phyloP scores from a whole-genome alignment of 352 stramenopile species.

The Phytophthora litchii region DNA sequence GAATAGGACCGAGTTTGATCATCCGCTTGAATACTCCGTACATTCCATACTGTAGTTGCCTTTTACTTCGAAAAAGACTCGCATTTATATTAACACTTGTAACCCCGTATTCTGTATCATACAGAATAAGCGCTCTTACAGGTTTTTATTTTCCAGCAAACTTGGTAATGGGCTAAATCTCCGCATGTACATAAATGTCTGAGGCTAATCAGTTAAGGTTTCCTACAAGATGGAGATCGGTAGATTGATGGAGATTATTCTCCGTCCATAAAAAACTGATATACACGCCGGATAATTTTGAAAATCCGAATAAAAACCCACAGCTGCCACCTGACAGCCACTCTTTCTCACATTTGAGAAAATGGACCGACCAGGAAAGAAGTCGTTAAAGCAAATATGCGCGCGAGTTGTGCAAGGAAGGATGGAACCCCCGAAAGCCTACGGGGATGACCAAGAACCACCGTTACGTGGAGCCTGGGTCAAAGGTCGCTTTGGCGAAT shows the following conservation, averaged over 20 bases:
- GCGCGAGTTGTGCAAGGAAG: conserved; percentile 6
- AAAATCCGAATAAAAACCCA: conserved; percentile 9
- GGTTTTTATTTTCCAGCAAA: not conserved
- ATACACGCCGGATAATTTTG: conserved; percentile 12
- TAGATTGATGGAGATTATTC: no score
- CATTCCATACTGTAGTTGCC: no score
- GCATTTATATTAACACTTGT: not conserved
- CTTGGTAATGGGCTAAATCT: not conserved
- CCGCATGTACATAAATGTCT: not conserved
- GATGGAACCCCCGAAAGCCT: conserved; percentile 11
- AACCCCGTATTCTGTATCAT: not conserved
- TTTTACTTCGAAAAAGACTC: no score
- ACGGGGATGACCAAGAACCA: not conserved
- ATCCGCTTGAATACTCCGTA: no score
- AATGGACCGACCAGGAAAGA: conserved; percentile 4
- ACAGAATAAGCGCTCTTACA: not conserved
- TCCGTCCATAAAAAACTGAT: conserved; percentile 6
- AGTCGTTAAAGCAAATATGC: conserved; percentile 16
- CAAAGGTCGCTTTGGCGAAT: conserved; percentile 5
- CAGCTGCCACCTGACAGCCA: conserved; percentile 2
- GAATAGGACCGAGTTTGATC: no score
- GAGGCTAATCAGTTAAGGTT: not conserved
- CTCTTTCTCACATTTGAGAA: not conserved
- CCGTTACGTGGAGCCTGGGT: conserved; percentile 11
- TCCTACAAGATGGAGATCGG: not conserved